A percentile compares a stretch with the other conserved stretches of the same genome.
Evolutionary conservation across 2,329 filamentous ascomycete genomes (phyloP).

Genomic region (Diplodia mutila): DNA sequence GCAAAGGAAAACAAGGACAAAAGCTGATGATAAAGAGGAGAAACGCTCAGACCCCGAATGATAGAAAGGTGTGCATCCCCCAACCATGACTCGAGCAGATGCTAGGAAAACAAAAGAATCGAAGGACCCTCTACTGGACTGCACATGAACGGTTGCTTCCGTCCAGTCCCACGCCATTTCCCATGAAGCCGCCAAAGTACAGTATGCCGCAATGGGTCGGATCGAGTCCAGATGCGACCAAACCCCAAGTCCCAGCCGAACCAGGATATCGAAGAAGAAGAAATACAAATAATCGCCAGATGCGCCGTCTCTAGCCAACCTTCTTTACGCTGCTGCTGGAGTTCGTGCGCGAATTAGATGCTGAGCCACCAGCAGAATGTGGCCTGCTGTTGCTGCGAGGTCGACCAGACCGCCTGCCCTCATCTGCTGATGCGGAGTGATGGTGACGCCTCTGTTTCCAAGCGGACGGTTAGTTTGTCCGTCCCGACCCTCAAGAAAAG

Average conservation of each 20-base stretch:
- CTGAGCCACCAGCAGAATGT: conserved; percentile 35
- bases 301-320: conserved; percentile 15
- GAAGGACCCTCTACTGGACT: conserved; percentile 18
- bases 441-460: conserved; percentile 43
- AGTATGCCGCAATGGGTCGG: conserved; percentile 22
- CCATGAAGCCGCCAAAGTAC: conserved; percentile 22
- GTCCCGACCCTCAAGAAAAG: conserved; percentile 13
- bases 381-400: conserved; percentile 47
- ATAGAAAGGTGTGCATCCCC: conserved; percentile 17
- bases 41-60: conserved; percentile 18
- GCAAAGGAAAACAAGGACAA: background rate
- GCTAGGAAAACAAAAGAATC: conserved; percentile 18
- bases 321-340: conserved; percentile 26
- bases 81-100: conserved; percentile 19
- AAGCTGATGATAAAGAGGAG: conserved; percentile 19
- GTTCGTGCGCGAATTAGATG: conserved; percentile 18
- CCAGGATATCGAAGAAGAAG: conserved; percentile 17
- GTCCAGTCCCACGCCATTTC: conserved; percentile 13
- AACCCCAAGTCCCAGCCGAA: conserved; percentile 1
- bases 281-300: conserved; percentile 20
- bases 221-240: conserved; percentile 17
- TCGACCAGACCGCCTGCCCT: conserved; percentile 41
- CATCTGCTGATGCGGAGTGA: conserved; percentile 37
- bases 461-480: conserved; percentile 26
- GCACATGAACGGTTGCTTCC: conserved; percentile 15